Evolutionary conservation across 1,284 basidiomycete species (phyloP), one percentile per base, ranked within the genome.

Genomic region (Heterobasidion annosum): DNA sequence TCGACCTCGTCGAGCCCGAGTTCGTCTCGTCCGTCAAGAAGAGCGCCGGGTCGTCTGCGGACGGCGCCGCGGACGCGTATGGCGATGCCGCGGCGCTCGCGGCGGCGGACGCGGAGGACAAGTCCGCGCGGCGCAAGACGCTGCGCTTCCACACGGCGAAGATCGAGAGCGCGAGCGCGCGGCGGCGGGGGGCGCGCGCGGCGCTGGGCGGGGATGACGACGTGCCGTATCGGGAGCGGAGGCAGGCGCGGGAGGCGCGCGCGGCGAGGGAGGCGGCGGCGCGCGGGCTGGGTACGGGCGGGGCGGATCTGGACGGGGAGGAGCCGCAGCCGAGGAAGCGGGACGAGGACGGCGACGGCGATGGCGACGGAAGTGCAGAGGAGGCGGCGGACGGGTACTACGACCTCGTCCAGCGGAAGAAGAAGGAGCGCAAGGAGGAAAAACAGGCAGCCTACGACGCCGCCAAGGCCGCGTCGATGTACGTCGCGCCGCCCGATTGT

Each of bases 101-200:
- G 54, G 70, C 78, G 25, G 79, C 81, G 13, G 95, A 97, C 62
- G 78, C 82, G 5, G 78, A 76, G 9, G 94, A 97, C 71, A 97
- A 97, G 68, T 79, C 74, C 42, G 83, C 85, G 6, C 82, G 87
- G 55, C 87, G 84, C 60, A 83, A 84, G 65, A 79, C 88, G 8
- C 77, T 98, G 19, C 85, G 88, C 34, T 98, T 98, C 83, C 84
- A 96, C 64, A 88, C 88, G 0, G 82, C 90, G 48, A 84, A 83
- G 64, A 88, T 91, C 58, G 91, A 92, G 67, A 85, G 82, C 61
- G 73, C 85, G 12, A 78, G 81, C 56, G 82, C 85, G 10, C 75
- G 87, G 50, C 75, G 89, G 51, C 82, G 84, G 54, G 84, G 83
- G 44, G 90, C 90, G 10, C 77, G 81, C 58, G 48, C 58, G 66